Conservation (phyloP, 495 filamentous ascomycete species). For the Mycothermus thermophilus region DNA sequence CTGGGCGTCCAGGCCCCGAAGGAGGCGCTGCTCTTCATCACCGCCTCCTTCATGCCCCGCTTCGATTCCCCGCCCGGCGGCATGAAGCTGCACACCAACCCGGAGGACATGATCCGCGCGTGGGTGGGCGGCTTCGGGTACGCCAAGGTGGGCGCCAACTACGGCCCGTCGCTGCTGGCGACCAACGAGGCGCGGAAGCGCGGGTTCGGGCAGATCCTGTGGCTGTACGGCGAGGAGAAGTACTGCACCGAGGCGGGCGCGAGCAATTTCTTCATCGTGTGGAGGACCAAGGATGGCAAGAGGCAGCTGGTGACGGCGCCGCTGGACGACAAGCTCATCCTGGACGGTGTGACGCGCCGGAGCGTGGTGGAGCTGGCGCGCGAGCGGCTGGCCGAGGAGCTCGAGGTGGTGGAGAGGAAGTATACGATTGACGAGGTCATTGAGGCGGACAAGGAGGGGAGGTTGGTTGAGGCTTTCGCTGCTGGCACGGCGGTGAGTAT, state of each 20-base stretch:
- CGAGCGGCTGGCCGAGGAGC: conserved; percentile 43
- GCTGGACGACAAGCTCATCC: conserved; percentile 64
- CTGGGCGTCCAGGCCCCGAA: conserved; percentile 71
- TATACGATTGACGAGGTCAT: conserved; percentile 71
- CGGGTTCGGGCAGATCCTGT: conserved; percentile 82
- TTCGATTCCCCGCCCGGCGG: conserved; percentile 43
- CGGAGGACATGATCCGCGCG: conserved; percentile 66
- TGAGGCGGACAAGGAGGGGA: conserved; percentile 56
- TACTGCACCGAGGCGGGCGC: conserved; percentile 86
- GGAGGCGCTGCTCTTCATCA: conserved; percentile 74
- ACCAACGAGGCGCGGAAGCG: conserved; percentile 53
- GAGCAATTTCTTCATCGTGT: conserved; percentile 81
- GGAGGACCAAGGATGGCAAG: conserved; percentile 52
- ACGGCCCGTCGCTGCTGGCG: conserved; percentile 66
- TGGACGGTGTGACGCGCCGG: conserved; percentile 70
- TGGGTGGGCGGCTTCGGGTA: conserved; percentile 90
- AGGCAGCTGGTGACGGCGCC: conserved; percentile 71
- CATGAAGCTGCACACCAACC: conserved; percentile 63
- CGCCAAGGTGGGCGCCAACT: conserved; percentile 86
- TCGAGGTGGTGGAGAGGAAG: conserved; percentile 62
- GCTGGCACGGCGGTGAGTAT: conserved; percentile 68
- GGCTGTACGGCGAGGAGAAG: conserved; percentile 64
- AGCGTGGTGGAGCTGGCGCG: conserved; percentile 63
- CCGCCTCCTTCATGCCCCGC: conserved; percentile 58
- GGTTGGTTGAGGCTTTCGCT: conserved; percentile 73